phyloP scores from a whole-genome alignment of 2,329 filamentous ascomycete genomes.

The Fusarium brachygibbosum region DNA sequence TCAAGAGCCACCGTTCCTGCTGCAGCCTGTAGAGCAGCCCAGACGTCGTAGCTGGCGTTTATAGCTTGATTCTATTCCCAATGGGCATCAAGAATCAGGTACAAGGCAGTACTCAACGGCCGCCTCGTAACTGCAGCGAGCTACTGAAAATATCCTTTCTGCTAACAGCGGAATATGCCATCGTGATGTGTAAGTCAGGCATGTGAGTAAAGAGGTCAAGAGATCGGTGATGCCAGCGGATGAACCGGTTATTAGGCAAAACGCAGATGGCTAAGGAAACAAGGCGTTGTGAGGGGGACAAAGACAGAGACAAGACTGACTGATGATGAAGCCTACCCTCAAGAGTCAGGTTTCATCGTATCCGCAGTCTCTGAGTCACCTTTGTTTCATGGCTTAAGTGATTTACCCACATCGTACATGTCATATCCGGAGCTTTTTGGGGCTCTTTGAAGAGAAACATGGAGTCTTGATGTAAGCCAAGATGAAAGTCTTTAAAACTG shows the following conservation, averaged over 20 bases:
- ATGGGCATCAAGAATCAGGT: background rate
- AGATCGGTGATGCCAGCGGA: background rate
- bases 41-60: background rate
- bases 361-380: background rate
- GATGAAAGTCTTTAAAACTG: background rate
- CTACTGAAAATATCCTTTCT: background rate
- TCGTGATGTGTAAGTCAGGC: background rate
- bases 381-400: slow-evolving; percentile 3
- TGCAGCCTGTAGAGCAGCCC: background rate
- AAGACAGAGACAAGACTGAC: background rate
- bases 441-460: background rate
- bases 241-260: background rate
- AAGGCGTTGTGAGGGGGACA: background rate
- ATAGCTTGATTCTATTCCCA: background rate
- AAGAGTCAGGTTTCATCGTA: background rate
- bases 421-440: background rate
- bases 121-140: background rate
- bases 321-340: background rate
- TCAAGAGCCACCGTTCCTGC: background rate
- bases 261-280: background rate
- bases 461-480: slow-evolving; percentile 21
- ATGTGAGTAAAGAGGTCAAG: background rate
- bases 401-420: background rate
- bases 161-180: background rate
- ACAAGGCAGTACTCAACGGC: slow-evolving; percentile 9